A percentile compares a stretch with the other conserved stretches of the same genome.
phyloP scores from a whole-genome alignment of 1,139 yeast genomes.

The Protomyces inundatus region DNA sequence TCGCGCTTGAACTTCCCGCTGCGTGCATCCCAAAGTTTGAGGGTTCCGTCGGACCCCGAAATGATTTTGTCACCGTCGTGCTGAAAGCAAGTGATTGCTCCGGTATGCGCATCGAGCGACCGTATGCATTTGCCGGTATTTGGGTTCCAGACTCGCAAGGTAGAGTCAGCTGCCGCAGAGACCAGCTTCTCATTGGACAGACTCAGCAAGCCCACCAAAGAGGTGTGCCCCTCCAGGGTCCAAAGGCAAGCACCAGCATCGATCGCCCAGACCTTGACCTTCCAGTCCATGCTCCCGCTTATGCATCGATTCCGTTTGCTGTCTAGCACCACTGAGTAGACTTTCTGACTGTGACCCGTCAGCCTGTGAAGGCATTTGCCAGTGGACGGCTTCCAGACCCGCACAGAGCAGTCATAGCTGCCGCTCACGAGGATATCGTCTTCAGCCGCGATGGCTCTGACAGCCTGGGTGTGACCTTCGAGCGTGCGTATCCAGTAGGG shows the following conservation, averaged over 20 bases:
- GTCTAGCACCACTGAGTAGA: slow-evolving; percentile 82
- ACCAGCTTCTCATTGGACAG: slow-evolving; percentile 75
- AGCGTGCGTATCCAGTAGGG: slow-evolving; percentile 73
- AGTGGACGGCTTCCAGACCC: slow-evolving; percentile 84
- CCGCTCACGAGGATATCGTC: slow-evolving; percentile 85
- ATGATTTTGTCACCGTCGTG: slow-evolving; percentile 80
- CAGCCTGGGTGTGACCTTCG: slow-evolving; percentile 81
- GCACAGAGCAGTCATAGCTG: slow-evolving; percentile 80
- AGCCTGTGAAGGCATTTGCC: slow-evolving; percentile 69
- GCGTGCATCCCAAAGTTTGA: slow-evolving; percentile 75
- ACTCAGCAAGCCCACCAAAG: slow-evolving; percentile 80
- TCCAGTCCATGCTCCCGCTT: slow-evolving; percentile 88
- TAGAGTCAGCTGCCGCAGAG: slow-evolving; percentile 93
- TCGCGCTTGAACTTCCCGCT: slow-evolving; percentile 74
- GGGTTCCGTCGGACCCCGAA: slow-evolving; percentile 81
- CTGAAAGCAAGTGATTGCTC: slow-evolving; percentile 90
- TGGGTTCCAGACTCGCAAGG: slow-evolving; percentile 90
- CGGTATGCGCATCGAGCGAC: slow-evolving; percentile 74
- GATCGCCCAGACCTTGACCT: slow-evolving; percentile 85
- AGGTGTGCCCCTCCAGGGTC: slow-evolving; percentile 76
- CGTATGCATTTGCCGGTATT: slow-evolving; percentile 62
- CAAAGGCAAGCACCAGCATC: slow-evolving; percentile 63
- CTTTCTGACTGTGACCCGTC: slow-evolving; percentile 78
- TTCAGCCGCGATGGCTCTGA: slow-evolving; percentile 79
- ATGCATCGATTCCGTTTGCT: slow-evolving; percentile 69